phyloP scores from a whole-genome alignment of 495 filamentous ascomycete genomes.

The Cercophora sp. region DNA sequence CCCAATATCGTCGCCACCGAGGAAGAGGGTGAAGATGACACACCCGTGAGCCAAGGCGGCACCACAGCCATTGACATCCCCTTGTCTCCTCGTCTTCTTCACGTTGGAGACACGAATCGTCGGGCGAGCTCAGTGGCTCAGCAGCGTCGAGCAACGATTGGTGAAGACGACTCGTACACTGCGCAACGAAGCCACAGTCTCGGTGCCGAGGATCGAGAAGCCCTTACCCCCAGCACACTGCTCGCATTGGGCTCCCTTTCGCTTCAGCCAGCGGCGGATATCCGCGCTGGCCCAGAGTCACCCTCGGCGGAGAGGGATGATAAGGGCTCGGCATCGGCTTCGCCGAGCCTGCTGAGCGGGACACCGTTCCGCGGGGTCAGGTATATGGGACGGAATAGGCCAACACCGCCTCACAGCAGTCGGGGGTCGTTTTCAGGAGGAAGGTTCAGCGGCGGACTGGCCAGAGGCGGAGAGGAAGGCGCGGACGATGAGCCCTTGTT shows the following conservation, averaged over 20 bases:
- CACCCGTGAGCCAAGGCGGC: conserved; percentile 38
- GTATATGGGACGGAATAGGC: conserved; percentile 23
- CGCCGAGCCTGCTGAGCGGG: conserved; percentile 20
- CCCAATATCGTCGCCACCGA: conserved; percentile 32
- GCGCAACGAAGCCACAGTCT: conserved; percentile 71
- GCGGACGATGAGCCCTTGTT: conserved; percentile 76
- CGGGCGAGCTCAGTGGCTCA: conserved; percentile 79
- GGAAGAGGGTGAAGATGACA: conserved; percentile 28
- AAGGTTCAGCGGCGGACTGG: conserved; percentile 31
- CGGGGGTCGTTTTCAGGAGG: conserved; percentile 34
- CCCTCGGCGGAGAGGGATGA: conserved; percentile 40
- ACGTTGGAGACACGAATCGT: conserved; percentile 47
- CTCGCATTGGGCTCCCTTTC: conserved; percentile 41
- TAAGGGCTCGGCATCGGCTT: conserved; percentile 27
- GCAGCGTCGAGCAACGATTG: conserved; percentile 49
- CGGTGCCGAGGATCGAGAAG: conserved; percentile 61
- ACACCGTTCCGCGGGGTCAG: conserved; percentile 30
- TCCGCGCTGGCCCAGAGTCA: conserved; percentile 22
- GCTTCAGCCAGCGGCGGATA: conserved; percentile 45
- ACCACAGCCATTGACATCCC: conserved; percentile 81
- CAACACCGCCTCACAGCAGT: conserved; percentile 32
- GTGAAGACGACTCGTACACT: conserved; percentile 61
- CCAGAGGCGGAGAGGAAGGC: conserved; percentile 48
- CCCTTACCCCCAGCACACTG: conserved; percentile 54
- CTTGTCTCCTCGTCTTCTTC: conserved; percentile 65